Evolutionary conservation across 1,139 yeast genomes (phyloP).

Genomic region (Taiozyma sp.): DNA sequence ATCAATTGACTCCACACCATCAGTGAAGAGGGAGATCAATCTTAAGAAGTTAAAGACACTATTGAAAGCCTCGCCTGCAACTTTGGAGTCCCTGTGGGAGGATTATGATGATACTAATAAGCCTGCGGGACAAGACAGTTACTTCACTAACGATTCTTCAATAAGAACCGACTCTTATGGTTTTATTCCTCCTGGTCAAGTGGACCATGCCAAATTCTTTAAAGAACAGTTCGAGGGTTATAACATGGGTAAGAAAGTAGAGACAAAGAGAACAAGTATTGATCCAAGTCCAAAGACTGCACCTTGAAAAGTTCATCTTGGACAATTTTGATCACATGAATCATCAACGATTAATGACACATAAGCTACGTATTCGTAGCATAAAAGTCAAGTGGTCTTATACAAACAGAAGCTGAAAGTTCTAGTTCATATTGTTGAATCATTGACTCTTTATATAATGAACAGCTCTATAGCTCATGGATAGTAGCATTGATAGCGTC

Average conservation of each 20-base stretch:
- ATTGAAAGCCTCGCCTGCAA: conserved; percentile 4
- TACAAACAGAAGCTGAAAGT: too few species aligned
- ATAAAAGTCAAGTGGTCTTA: too few species aligned
- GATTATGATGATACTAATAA: conserved; percentile 1
- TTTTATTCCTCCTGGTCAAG: neutral
- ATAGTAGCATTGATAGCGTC: conserved; percentile 42
- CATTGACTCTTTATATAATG: too few species aligned
- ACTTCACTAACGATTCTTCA: neutral
- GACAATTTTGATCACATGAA: neutral
- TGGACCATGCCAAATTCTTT: neutral
- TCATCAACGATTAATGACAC: neutral
- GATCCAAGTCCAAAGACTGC: neutral
- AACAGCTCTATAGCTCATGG: conserved; percentile 1
- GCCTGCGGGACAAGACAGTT: neutral
- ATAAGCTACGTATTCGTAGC: neutral
- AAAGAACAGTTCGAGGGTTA: neutral
- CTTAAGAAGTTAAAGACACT: conserved; percentile 5
- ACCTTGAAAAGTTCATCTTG: neutral
- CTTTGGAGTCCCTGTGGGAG: conserved; percentile 6
- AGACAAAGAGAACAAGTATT: neutral
- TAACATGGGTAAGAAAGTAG: neutral
- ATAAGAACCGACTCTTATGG: neutral
- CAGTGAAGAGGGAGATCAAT: conserved; percentile 1
- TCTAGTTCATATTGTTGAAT: too few species aligned
- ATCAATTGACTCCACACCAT: neutral